Percentiles rank a stretch among this genome's conserved stretches.
phyloP scores from a whole-genome alignment of 1,284 basidiomycete species.

The Ceraceosorus guamensis region DNA sequence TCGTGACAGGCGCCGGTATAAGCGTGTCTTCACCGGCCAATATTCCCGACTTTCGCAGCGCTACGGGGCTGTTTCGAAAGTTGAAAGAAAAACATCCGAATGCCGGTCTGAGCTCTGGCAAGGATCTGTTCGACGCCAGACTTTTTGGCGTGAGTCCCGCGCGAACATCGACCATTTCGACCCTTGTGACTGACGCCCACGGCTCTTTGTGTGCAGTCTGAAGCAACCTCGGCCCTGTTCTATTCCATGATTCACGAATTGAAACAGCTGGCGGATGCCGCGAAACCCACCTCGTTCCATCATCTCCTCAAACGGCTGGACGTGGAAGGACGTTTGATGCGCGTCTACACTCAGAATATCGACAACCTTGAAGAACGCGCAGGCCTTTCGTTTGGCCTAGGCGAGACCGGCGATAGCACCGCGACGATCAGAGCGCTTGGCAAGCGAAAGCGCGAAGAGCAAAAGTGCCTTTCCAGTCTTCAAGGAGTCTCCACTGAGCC shows the following conservation, averaged over 20 bases:
- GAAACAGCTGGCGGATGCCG: conserved; percentile 69
- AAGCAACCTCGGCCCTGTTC: conserved; percentile 72
- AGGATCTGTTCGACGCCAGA: conserved; percentile 83
- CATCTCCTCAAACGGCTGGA: conserved; percentile 78
- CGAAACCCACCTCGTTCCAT: conserved; percentile 78
- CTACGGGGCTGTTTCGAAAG: conserved; percentile 71
- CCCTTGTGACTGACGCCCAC: neutral
- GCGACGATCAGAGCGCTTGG: conserved; percentile 24
- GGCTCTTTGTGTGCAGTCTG: conserved; percentile 15
- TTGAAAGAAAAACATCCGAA: conserved; percentile 69
- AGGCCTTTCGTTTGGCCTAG: conserved; percentile 56
- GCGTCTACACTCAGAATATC: conserved; percentile 91
- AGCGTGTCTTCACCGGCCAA: conserved; percentile 68
- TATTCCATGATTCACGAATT: conserved; percentile 89
- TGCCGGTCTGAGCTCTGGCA: conserved; percentile 64
- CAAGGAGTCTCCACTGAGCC: neutral
- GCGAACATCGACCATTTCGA: neutral
- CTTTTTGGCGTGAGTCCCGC: conserved; percentile 68
- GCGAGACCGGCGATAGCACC: conserved; percentile 24
- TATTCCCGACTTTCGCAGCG: conserved; percentile 85
- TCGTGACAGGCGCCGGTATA: conserved; percentile 70
- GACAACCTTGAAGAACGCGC: conserved; percentile 79
- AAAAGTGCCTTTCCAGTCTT: neutral
- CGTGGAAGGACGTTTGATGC: conserved; percentile 70
- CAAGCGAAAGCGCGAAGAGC: conserved; percentile 25